Evolutionary conservation across 768 basidiomycete genomes (phyloP), one percentile per base, ranked within the genome.

Genomic region (Leccinum sublutescens): DNA sequence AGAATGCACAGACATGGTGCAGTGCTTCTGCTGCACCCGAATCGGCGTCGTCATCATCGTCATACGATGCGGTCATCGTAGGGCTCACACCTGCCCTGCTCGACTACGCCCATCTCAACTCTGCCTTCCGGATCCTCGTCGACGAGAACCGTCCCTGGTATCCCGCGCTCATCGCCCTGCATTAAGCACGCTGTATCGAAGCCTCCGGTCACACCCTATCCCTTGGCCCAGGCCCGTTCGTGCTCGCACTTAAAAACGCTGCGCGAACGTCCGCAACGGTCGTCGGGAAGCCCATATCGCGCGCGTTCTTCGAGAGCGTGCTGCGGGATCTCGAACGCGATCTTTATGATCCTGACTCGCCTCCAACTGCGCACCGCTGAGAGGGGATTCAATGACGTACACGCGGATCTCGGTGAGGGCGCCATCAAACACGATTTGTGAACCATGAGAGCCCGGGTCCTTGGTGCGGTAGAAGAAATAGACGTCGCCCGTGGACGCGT

Each of bases 161-260:
- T 33, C 65, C 57, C 43, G 31, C 75, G 4, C 75, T 89, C 54
- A 81, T 89, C 29, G 85, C 84, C 0, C 82, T 87, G 0, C 86
- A 89, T 71, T 77, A 79, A 52, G 79, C 82, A 4, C 79, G 78
- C 55, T 87, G 81, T 71, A 69, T 85, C 27, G 74, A 82, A 63
- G 71, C 71, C n/a, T 63, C 76, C 9, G 78, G 82, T 31, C 82
- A 78, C 0, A 71, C 72, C 0, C 77, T 89, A 7, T 85, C 85
- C 4, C 75, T 89, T 12, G 88, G 89, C 2, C 85, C 87, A 0
- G 88, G 89, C 0, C 86, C 88, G 2, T 91, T 90, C 64, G 81
- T 90, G 17, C 70, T 76, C 2, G 86, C 84, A 0, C 76, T 90
- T 14, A 87, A 89, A 65, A 69, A 74, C 15, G 86, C 86, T 1